Evolutionary conservation across 2,329 filamentous ascomycete genomes (phyloP), one percentile per base, ranked within the genome.

Genomic region (Ascochyta clinopodiicola): DNA sequence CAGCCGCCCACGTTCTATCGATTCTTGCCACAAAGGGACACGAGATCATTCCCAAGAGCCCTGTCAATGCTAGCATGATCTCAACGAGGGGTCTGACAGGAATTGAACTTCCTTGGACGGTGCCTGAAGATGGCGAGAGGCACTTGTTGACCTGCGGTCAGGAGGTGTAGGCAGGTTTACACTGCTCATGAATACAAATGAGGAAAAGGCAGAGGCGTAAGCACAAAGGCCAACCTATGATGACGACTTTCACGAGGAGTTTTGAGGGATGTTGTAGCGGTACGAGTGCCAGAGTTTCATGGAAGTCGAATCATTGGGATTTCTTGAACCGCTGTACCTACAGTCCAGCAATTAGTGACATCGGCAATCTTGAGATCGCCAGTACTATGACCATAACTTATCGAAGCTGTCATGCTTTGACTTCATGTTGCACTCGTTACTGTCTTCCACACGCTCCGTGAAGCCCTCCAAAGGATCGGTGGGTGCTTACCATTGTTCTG

Each of bases 1-100:
- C 73, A 49, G 71, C 70, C 48, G 73, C 73, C 13, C 72, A 76
- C 35, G 73, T 75, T 0, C 58, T 76, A 2, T 70, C 69, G 0
- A 65, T 73, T 8, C 58, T 76, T 15, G 69, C 73, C 0, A 71
- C 64, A 2, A 63, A 57, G 21, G 73, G 73, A 6, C 51, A 67
- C 19, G 60, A 74, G 24, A 54, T 74, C 8, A 75, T 76, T 8
- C 73, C 73, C 4, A 72, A 71, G 63, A 73, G 67, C 56, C 64
- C 70, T 1, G 62, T 67, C 2, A 74, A 74, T 43, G 60, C 66
- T 8, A 74, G 65, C 9, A 69, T 71, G 61, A 59, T 72, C 40
- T 64, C 60, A 8, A 47, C 60, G 19, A 59, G 71, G 15, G 70
- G 70, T 13, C 50, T 75, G 8, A 60, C 68, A 31, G 67, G 64